Evolutionary conservation across 305 asterid species (phyloP).

Genomic region (Fraxinus velutina): DNA sequence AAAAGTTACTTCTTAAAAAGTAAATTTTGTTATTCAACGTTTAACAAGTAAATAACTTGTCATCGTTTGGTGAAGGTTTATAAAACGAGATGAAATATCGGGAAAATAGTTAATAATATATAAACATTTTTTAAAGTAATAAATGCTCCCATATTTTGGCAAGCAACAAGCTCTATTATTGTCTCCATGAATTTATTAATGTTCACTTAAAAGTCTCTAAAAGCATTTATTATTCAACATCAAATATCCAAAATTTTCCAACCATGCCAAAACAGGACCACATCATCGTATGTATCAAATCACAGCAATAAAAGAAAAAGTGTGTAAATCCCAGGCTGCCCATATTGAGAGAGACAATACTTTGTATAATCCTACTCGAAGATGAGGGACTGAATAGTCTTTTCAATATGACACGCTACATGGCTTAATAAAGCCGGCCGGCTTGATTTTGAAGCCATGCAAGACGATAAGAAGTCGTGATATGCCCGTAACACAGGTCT

Average conservation of each 20-base stretch:
- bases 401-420: constrained; percentile 6
- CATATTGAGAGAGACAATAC: not conserved
- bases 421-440: constrained; percentile 34
- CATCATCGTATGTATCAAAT: not conserved
- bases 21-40: not conserved
- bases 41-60: not conserved
- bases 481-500: not conserved
- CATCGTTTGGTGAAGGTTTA: not conserved
- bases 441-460: constrained; percentile 43
- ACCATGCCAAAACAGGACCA: not conserved
- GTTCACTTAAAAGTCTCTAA: constrained; percentile 6
- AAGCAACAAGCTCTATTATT: constrained; percentile 20
- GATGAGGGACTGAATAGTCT: not conserved
- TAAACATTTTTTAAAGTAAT: not conserved
- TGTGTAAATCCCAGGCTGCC: not conserved
- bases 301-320: not conserved
- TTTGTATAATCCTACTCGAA: not conserved
- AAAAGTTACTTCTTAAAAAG: not conserved
- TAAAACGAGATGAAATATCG: not conserved
- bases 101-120: not conserved
- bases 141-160: constrained; percentile 18
- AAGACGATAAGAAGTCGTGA: constrained; percentile 22
- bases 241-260: not conserved
- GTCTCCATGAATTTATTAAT: constrained; percentile 6
- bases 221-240: not conserved